Evolutionary conservation across 768 basidiomycete species (phyloP).

Genomic region (Lyophyllum shimeji): DNA sequence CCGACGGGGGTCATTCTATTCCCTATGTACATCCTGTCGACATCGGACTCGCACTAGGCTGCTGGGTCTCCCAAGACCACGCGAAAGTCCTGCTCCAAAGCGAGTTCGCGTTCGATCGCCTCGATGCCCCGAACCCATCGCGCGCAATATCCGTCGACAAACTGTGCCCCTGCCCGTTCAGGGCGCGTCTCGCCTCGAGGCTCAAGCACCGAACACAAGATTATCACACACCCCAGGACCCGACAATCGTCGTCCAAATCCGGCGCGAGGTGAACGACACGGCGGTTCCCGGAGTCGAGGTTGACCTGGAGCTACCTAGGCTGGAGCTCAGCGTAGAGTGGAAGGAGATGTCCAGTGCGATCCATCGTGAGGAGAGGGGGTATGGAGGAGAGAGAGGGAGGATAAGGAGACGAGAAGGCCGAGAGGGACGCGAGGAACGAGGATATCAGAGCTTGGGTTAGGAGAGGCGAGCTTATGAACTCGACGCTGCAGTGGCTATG

Average conservation of each 20-base stretch:
- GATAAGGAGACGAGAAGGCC: no score
- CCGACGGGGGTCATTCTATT: no score
- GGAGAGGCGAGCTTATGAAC: no score
- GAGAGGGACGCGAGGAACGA: no score
- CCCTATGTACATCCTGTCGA: no score
- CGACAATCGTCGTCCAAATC: background rate
- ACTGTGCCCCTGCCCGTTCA: background rate
- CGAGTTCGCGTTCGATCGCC: background rate
- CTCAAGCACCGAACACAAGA: background rate
- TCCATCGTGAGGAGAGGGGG: slow-evolving; percentile 1
- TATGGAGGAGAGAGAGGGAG: no score
- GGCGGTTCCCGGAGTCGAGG: background rate
- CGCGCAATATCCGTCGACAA: background rate
- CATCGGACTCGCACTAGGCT: background rate
- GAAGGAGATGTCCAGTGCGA: background rate
- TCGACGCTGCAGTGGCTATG: no score
- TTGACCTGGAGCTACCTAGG: background rate
- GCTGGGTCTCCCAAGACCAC: background rate
- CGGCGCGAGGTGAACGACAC: slow-evolving; percentile 1
- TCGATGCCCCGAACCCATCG: background rate
- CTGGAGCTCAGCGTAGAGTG: background rate
- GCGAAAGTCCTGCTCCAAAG: background rate
- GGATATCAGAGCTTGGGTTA: no score
- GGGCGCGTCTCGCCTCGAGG: background rate
- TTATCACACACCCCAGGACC: background rate